phyloP scores from a whole-genome alignment of 129 eudicot genomes.

The Centrapalus pauciflorus region DNA sequence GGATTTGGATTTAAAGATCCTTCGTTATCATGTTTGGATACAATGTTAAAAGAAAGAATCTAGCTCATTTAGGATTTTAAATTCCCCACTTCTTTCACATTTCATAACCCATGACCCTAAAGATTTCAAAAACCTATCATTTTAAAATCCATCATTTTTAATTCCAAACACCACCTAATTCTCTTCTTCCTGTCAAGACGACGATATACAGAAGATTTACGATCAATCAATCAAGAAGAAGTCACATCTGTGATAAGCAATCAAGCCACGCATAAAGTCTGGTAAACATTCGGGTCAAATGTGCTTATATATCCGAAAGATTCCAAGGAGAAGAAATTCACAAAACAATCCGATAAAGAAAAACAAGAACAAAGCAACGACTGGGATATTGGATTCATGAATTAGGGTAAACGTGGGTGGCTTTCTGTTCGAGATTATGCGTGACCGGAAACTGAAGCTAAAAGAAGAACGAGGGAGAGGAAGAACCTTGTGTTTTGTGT shows the following conservation, averaged over 20 bases:
- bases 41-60: too few species aligned
- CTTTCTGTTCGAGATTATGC: too few species aligned
- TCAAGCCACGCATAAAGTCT: neutral
- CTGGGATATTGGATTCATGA: too few species aligned
- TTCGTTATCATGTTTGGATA: too few species aligned
- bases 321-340: neutral
- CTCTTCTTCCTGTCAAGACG: neutral
- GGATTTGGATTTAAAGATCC: too few species aligned
- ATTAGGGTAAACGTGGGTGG: conserved; percentile 24
- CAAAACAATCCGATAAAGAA: neutral
- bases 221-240: neutral
- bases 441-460: too few species aligned
- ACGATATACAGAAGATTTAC: neutral
- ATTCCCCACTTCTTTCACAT: too few species aligned
- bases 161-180: too few species aligned
- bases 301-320: neutral
- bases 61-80: too few species aligned
- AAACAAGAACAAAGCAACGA: neutral
- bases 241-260: neutral
- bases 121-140: neutral
- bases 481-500: conserved; percentile 50
- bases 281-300: neutral
- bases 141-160: too few species aligned
- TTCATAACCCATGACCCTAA: neutral
- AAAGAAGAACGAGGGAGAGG: conserved; percentile 61